Conservation (phyloP, 1,139 yeast species). For the Yamadazyma oceani region DNA sequence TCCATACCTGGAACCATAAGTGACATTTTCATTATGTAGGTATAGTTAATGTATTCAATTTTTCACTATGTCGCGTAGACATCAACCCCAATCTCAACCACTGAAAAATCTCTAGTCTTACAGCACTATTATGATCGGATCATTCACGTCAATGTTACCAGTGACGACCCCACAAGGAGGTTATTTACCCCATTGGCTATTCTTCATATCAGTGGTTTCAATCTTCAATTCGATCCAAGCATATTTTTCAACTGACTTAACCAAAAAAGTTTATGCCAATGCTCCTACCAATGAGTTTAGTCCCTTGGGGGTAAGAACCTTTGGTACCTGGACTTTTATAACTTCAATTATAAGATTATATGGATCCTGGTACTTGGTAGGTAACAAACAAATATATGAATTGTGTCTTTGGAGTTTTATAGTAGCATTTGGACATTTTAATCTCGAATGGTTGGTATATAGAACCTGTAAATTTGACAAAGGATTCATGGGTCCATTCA, state of each 20-base stretch:
- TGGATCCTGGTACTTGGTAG: slow-evolving; percentile 71
- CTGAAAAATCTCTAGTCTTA: too few species aligned
- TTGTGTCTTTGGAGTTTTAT: slow-evolving; percentile 80
- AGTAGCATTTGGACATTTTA: slow-evolving; percentile 83
- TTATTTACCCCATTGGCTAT: slow-evolving; percentile 46
- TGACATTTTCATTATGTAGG: too few species aligned
- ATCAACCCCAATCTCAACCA: too few species aligned
- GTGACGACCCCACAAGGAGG: slow-evolving; percentile 35
- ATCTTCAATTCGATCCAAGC: slow-evolving; percentile 88
- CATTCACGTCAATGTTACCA: slow-evolving; percentile 22
- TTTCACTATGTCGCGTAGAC: too few species aligned
- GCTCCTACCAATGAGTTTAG: slow-evolving; percentile 63
- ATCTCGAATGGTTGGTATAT: slow-evolving; percentile 77
- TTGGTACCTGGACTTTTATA: slow-evolving; percentile 96
- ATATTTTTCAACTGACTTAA: slow-evolving; percentile 68
- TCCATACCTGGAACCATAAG: too few species aligned
- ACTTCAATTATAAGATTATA: slow-evolving; percentile 82
- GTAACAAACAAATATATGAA: slow-evolving; percentile 68
- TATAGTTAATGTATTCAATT: too few species aligned
- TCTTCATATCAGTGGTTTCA: slow-evolving; percentile 79
- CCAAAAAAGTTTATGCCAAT: slow-evolving; percentile 75
- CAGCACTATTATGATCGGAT: slow-evolving; percentile 2
- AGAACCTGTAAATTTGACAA: slow-evolving; percentile 81
- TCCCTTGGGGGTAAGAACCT: slow-evolving; percentile 83
- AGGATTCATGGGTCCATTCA: slow-evolving; percentile 85